Conservation (phyloP, 1,284 basidiomycete genomes). For the Papiliotrema laurentii region DNA sequence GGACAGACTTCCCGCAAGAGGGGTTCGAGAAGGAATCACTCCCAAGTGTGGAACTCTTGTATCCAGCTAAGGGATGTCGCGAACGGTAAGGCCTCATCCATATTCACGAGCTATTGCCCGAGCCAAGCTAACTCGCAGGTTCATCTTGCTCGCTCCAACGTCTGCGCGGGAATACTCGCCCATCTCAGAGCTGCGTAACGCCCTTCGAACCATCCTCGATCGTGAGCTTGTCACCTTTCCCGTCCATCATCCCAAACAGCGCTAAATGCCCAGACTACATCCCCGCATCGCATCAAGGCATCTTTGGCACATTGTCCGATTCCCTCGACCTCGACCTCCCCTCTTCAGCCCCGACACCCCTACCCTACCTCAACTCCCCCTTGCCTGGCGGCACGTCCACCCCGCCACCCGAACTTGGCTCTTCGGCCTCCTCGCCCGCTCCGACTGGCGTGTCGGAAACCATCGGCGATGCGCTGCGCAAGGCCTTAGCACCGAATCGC, state of each 20-base stretch:
- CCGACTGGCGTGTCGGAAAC: conserved; percentile 32
- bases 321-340: conserved; percentile 17
- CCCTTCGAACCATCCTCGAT: conserved; percentile 36
- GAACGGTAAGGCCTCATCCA: conserved; percentile 31
- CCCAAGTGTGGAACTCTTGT: conserved; percentile 45
- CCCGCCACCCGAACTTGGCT: conserved; percentile 6
- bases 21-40: conserved; percentile 40
- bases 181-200: conserved; percentile 44
- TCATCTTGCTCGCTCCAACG: conserved; percentile 41
- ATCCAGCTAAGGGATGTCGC: conserved; percentile 43
- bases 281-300: conserved; percentile 32
- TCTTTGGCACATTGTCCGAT: conserved; percentile 40
- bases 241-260: not conserved
- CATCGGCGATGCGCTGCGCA: conserved; percentile 52
- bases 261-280: conserved; percentile 32
- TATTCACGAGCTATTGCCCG: not conserved
- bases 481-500: conserved; percentile 50
- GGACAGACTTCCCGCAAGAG: conserved; percentile 42
- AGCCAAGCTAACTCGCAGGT: conserved; percentile 23
- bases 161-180: conserved; percentile 48
- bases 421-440: conserved; percentile 3
- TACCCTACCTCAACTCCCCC: conserved; percentile 16
- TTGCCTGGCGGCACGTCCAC: conserved; percentile 14
- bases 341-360: conserved; percentile 22
- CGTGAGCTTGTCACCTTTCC: conserved; percentile 22